Conservation (phyloP, 1,139 yeast genomes). For the Spencermartinsiella ligniputridi region DNA sequence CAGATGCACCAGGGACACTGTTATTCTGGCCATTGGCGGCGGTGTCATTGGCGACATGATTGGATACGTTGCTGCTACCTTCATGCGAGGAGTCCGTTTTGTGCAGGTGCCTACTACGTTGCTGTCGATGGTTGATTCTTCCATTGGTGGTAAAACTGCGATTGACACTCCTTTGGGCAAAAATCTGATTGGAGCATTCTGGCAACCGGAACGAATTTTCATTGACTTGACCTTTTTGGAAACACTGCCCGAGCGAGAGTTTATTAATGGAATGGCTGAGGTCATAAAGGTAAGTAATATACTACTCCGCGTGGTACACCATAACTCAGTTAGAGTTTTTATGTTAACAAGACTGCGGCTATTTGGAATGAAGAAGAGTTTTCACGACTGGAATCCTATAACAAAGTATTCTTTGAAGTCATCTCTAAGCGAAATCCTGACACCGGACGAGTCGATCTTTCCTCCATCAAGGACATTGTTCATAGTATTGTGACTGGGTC, state of each 20-base stretch:
- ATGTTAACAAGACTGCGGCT: conserved; percentile 94
- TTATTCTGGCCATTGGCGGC: conserved; percentile 93
- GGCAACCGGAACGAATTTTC: conserved; percentile 89
- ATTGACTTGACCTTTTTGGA: conserved; percentile 85
- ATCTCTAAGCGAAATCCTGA: conserved; percentile 43
- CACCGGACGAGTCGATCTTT: conserved; percentile 49
- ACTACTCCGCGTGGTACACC: too few relatives aligned
- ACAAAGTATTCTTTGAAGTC: conserved; percentile 61
- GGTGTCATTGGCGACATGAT: conserved; percentile 99
- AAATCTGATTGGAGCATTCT: conserved; percentile 94
- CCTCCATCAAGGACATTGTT: conserved; percentile 66
- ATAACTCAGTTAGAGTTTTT: conserved; percentile 8
- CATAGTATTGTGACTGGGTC: conserved; percentile 80
- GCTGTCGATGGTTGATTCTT: conserved; percentile 96
- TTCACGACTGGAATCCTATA: conserved; percentile 71
- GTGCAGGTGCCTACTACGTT: conserved; percentile 93
- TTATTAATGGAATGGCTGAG: conserved; percentile 98
- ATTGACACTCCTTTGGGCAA: conserved; percentile 97
- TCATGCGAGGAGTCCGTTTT: conserved; percentile 96
- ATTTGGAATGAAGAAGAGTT: conserved; percentile 94
- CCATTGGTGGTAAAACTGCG: conserved; percentile 98
- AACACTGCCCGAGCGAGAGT: conserved; percentile 87
- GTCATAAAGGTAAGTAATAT: conserved; percentile 59
- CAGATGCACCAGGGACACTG: conserved; percentile 96
- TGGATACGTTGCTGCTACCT: conserved; percentile 97